Evolutionary conservation across 495 filamentous ascomycete genomes (phyloP), one percentile per base, ranked within the genome.

Genomic region (Daldinia concentrica): DNA sequence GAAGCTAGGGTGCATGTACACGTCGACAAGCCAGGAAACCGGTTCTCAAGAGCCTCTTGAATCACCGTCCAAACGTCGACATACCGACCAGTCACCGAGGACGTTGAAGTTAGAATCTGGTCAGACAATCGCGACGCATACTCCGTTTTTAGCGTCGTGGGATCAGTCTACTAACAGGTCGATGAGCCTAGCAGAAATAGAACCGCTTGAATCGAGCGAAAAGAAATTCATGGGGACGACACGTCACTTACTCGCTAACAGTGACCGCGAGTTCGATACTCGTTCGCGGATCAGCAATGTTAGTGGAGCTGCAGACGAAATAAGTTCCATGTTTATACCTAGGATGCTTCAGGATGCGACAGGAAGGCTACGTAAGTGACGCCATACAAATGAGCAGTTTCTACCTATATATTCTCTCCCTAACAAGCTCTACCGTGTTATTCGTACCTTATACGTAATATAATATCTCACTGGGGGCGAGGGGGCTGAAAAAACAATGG

Each of bases 291-390:
- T 81, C 22, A 81, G 77, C 62, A 83, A 78, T 56, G 72, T 73
- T 41, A 85, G 82, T 54, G 84, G 80, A 5, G 75, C 79, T 30
- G 85, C 87, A 50, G 88, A 89, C 60, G 88, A 89, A 68, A 82
- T 86, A n/a, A 84, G 82, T 27, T 81, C 88, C 34, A 85, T 88
- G 72, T 82, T 84, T 63, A 79, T 85, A 65, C 81, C 85, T 11
- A 79, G 88, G 65, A 87, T 90, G 87, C 78, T 90, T 56, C 82
- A 86, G 68, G 88, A 90, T 71, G 82, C 81, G 30, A 87, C 83
- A 0, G 85, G 86, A 9, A 79, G 86, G 73, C 75, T 89, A 79
- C 79, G 86, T 87, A 79, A 75, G 86, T 86, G 29, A 52, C 15
- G 11, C 55, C 51, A 51, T 50, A 34, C 19, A 12, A 41, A 22